Conservation (phyloP, 2,329 filamentous ascomycete genomes). For the Elsinoe arachidis region DNA sequence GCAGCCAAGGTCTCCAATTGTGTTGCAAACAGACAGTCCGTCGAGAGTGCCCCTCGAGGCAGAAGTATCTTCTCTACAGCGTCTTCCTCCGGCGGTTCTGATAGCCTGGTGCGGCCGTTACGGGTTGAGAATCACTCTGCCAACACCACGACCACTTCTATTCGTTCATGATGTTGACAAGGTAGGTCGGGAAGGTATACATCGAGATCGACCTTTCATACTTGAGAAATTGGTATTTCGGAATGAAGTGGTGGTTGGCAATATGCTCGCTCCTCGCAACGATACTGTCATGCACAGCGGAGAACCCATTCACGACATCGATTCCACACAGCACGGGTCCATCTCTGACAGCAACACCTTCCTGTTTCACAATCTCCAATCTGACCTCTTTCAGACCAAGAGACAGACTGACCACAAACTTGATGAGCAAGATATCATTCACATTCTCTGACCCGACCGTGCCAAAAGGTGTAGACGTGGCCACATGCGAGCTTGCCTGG, state of each 20-base stretch:
- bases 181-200: too few relatives aligned
- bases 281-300: too few relatives aligned
- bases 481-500: conserved; percentile 12
- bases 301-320: too few relatives aligned
- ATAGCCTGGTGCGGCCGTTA: background rate
- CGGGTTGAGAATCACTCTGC: background rate
- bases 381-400: background rate
- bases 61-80: background rate
- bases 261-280: too few relatives aligned
- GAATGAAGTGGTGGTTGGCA: too few relatives aligned
- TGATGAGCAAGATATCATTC: background rate
- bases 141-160: background rate
- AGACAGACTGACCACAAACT: background rate
- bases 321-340: too few relatives aligned
- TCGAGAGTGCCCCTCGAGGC: background rate
- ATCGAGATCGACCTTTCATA: too few relatives aligned
- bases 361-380: background rate
- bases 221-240: too few relatives aligned
- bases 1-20: too few relatives aligned
- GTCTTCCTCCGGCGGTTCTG: background rate
- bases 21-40: too few relatives aligned
- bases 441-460: background rate
- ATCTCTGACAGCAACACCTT: background rate
- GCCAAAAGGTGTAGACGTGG: background rate
- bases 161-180: too few relatives aligned